These are phyloP conservation scores for Termitomyces sp. DNA, from an alignment of 768 basidiomycete genomes.

Conservation along the genomic window DNA sequence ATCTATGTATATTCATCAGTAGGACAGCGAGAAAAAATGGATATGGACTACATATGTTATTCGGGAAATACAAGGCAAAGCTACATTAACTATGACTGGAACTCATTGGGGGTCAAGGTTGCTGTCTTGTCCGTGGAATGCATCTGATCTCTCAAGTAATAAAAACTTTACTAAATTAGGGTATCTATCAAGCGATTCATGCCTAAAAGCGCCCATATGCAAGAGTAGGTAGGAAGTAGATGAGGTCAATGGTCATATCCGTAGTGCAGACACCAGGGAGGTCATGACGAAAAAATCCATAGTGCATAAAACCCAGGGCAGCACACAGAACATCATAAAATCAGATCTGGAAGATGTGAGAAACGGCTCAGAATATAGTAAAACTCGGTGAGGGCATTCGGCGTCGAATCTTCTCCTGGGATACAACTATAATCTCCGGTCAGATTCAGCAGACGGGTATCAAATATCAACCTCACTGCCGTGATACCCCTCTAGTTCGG, in stretches of 20 bases:
- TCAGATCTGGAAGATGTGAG: not conserved
- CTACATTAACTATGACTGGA: too few relatives aligned
- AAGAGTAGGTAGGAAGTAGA: not conserved
- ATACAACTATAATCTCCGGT: not conserved
- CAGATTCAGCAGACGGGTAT: not conserved
- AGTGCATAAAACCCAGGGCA: not conserved
- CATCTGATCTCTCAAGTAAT: not conserved
- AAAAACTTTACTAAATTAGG: not conserved
- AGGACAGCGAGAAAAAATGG: not conserved
- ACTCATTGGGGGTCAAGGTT: not conserved
- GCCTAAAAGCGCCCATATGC: not conserved
- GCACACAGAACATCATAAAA: not conserved
- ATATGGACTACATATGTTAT: not conserved
- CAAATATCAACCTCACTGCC: not conserved
- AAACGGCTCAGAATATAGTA: conserved; percentile 6
- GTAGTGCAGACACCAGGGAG: not conserved
- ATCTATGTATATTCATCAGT: not conserved
- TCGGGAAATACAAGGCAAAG: not conserved
- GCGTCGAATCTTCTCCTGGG: conserved; percentile 6
- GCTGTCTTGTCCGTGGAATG: not conserved
- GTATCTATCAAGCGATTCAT: not conserved
- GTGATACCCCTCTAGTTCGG: conserved; percentile 1
- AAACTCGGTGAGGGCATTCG: conserved; percentile 13
- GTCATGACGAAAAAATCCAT: not conserved
- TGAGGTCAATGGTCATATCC: not conserved